Evolutionary conservation across 2,329 filamentous ascomycete species (phyloP), one percentile per base, ranked within the genome.

Genomic region (Endothia cerciana): DNA sequence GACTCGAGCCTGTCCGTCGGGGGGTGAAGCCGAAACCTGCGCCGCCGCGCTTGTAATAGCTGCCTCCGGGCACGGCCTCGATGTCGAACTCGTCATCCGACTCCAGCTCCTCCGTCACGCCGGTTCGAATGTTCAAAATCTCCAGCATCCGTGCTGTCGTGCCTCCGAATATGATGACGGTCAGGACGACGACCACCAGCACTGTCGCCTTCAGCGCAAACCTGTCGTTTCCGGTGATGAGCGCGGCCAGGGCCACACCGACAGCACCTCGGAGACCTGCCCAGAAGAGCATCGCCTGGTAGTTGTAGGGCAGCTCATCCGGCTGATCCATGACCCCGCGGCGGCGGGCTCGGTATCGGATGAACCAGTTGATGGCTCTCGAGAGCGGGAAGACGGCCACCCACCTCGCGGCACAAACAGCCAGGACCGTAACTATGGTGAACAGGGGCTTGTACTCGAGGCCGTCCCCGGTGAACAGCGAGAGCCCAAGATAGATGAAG

Each of bases 261-360:
- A 99, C 95, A 57, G 95, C 95, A 72, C 95, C 95, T 69, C 95
- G 92, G 38, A 99, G 84, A 33, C 95, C 95, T 19, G 95, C 95
- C 95, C 95, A 99, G 80, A 97, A 99, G n/a, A 99, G 87, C 95
- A 99, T 98, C n/a, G 91, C 93, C 78, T 98, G 95, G 78, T 98
- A 97, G 72, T 92, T 93, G 75, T 93, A 96, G 0, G 95, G 95
- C 43, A 99, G 81, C 77, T 98, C 95, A 70, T 98, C 94, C 19
- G 88, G 87, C 5, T 90, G 87, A 65, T 97, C 91, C 65, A 77
- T 68, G 83, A 85, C 73, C 30, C 93, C 93, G 63, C 89, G 86
- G 59, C 92, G 88, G 60, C 87, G 86, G 19, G 94, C 92, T 57
- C 93, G 88, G 75, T 97, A 97, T 65, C 91, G 88, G 71, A 96